Evolutionary conservation across 495 filamentous ascomycete species (phyloP).

Genomic region (Penicillium tannophilum): DNA sequence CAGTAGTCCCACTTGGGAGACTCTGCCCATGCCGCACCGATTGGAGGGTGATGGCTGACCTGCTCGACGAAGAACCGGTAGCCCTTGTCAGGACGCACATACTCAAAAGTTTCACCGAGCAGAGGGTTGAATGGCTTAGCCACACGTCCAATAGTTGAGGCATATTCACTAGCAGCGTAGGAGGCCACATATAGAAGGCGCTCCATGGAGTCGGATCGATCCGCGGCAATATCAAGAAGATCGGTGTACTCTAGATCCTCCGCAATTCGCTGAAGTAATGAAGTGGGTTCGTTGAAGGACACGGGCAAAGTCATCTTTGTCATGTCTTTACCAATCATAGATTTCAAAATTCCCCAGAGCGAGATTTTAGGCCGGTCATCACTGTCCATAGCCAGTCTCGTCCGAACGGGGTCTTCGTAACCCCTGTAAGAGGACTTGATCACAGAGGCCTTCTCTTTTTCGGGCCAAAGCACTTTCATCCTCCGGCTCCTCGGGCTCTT

Average conservation of each 20-base stretch:
- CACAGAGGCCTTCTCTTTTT: conserved; percentile 54
- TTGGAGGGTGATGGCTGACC: conserved; percentile 95
- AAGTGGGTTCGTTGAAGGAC: conserved; percentile 98
- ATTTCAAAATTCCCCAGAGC: conserved; percentile 95
- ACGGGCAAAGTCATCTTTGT: conserved; percentile 99
- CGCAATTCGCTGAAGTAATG: conserved; percentile 90
- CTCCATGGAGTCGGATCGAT: conserved; percentile 82
- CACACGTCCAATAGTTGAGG: conserved; percentile 93
- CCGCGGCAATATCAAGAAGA: conserved; percentile 85
- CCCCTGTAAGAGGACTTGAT: conserved; percentile 80
- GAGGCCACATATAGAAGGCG: conserved; percentile 95
- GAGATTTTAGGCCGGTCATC: conserved; percentile 93
- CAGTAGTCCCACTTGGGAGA: conserved; percentile 96
- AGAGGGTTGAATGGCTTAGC: conserved; percentile 98
- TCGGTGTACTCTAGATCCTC: conserved; percentile 99
- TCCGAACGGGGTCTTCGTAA: conserved; percentile 83
- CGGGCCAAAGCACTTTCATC: conserved; percentile 50
- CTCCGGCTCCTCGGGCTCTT: conserved; percentile 46
- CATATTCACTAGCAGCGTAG: conserved; percentile 94
- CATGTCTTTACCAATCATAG: conserved; percentile 99
- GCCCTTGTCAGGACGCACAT: conserved; percentile 90
- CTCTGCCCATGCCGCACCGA: conserved; percentile 93
- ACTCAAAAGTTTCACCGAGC: conserved; percentile 96
- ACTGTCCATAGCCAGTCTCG: conserved; percentile 81
- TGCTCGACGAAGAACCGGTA: conserved; percentile 99